phyloP scores from a whole-genome alignment of 306 rosid species.

The Rubus parviflorus region DNA sequence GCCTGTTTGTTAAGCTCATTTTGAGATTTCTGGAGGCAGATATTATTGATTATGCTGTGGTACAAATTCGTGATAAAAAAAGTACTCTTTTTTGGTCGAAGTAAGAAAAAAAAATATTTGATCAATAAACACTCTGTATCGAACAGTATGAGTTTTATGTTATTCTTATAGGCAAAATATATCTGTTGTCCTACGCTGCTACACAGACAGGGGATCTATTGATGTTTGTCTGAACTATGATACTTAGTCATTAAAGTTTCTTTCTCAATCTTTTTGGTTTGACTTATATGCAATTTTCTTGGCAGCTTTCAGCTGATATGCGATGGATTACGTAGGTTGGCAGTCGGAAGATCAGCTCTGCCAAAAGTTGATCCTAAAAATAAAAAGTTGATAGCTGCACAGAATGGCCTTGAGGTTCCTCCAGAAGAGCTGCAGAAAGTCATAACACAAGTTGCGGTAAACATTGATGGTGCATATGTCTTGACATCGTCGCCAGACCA shows the following conservation, averaged over 20 bases:
- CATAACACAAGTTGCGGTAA: slow-evolving; percentile 59
- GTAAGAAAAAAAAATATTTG: neutral
- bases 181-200: neutral
- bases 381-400: slow-evolving; percentile 62
- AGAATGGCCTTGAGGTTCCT: slow-evolving; percentile 55
- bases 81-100: neutral
- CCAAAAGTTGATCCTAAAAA: slow-evolving; percentile 67
- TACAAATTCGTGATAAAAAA: neutral
- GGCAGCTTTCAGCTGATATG: slow-evolving; percentile 79
- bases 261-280: neutral
- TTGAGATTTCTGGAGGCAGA: neutral
- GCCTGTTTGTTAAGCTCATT: neutral
- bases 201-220: neutral
- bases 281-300: slow-evolving; percentile 30
- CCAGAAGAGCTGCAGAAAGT: slow-evolving; percentile 63
- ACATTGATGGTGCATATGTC: slow-evolving; percentile 69
- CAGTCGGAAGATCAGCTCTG: slow-evolving; percentile 41
- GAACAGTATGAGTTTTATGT: neutral
- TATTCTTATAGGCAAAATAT: neutral
- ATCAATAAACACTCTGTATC: no score
- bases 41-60: neutral
- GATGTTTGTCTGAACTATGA: neutral
- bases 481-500: slow-evolving; percentile 59
- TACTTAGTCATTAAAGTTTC: neutral
- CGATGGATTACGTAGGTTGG: slow-evolving; percentile 61